A percentile compares a stretch with the other conserved stretches of the same genome.
These are phyloP conservation scores for Salvia hispanica DNA, from an alignment of 257 asterid species.

Conservation along the genomic window DNA sequence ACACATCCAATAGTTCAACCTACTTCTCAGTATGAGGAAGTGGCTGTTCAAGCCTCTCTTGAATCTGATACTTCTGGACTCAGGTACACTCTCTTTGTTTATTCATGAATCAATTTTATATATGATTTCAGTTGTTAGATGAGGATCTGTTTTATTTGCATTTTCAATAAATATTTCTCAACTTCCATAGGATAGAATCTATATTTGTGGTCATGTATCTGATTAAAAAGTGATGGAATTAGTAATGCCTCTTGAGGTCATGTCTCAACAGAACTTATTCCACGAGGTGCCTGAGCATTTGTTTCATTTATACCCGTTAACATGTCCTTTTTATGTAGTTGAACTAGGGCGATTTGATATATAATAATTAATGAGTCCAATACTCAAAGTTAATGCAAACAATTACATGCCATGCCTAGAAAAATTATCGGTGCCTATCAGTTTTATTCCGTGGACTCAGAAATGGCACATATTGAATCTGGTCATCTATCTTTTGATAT, in stretches of 20 bases:
- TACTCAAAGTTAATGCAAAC: not conserved
- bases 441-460: not conserved
- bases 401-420: not conserved
- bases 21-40: constrained; percentile 74
- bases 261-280: not conserved
- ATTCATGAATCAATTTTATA: constrained; percentile 2
- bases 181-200: not conserved
- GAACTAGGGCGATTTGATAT: not conserved
- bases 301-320: constrained; percentile 1
- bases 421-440: not conserved
- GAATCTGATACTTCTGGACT: constrained; percentile 89
- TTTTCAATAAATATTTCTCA: not conserved
- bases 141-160: constrained; percentile 13
- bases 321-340: constrained; percentile 1
- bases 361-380: not conserved
- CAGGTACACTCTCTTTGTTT: constrained; percentile 47
- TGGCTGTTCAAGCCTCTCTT: constrained; percentile 94
- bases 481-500: constrained; percentile 24
- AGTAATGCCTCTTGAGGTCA: not conserved
- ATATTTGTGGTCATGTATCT: not conserved
- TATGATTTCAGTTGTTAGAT: not conserved
- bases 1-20: constrained; percentile 68
- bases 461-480: constrained; percentile 20
- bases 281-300: not conserved
- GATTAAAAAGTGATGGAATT: not conserved